Conservation (phyloP, 805 yeast species). For the Metschnikowia henanensis region DNA sequence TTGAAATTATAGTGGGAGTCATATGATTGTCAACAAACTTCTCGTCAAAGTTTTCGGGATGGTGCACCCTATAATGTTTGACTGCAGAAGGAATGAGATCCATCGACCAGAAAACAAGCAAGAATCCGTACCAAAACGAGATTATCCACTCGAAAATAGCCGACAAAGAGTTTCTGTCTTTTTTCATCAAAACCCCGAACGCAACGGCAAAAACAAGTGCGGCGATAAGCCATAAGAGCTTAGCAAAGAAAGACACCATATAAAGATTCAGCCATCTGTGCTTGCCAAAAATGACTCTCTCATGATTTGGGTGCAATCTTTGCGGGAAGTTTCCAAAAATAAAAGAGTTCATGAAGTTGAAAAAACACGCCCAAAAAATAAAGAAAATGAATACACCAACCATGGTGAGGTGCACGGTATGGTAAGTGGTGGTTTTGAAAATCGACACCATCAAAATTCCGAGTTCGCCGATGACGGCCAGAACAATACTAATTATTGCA, state of each 20-base stretch:
- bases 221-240: conserved; percentile 61
- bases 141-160: conserved; percentile 84
- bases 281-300: conserved; percentile 39
- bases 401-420: conserved; percentile 63
- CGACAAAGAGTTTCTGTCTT: conserved; percentile 42
- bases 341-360: conserved; percentile 37
- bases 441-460: conserved; percentile 75
- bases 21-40: conserved; percentile 23
- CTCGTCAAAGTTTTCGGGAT: conserved; percentile 27
- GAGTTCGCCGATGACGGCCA: conserved; percentile 60
- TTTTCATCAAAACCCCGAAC: conserved; percentile 51
- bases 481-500: conserved; percentile 42
- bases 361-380: conserved; percentile 50
- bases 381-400: conserved; percentile 72
- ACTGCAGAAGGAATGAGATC: conserved; percentile 70
- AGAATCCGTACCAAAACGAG: conserved; percentile 80
- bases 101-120: conserved; percentile 59
- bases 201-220: conserved; percentile 70
- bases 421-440: conserved; percentile 62
- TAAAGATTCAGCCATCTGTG: conserved; percentile 39
- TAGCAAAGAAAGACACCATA: conserved; percentile 51
- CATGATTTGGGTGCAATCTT: conserved; percentile 39
- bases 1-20: conserved; percentile 4
- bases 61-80: conserved; percentile 29
- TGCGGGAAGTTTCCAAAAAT: conserved; percentile 40